Evolutionary conservation across 169 alveolate genomes (phyloP).

Genomic region (Plasmodium vivax): DNA sequence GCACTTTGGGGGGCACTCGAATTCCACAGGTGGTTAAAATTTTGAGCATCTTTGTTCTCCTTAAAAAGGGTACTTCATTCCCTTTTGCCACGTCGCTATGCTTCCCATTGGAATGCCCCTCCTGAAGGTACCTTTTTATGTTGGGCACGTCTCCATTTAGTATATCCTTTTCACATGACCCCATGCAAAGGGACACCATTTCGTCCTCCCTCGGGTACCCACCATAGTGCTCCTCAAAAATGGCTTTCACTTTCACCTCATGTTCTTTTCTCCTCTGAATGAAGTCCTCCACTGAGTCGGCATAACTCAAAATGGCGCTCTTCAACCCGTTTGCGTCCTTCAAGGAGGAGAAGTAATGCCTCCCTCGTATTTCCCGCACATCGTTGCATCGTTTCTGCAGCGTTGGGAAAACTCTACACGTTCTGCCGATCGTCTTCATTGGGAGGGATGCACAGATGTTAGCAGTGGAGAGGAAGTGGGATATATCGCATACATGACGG

Average conservation of each 20-base stretch:
- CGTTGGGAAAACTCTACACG: not conserved
- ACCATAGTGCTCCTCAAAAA: not conserved
- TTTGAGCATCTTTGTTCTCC: constrained; percentile 8
- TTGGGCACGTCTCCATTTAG: not conserved
- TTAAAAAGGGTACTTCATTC: not conserved
- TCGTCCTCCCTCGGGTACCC: not conserved
- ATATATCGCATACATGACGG: not conserved
- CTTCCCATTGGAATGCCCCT: not conserved
- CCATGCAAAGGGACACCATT: not conserved
- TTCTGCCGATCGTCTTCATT: not conserved
- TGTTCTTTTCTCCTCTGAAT: constrained; percentile 21
- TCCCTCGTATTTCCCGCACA: not conserved
- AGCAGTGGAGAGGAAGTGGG: not conserved
- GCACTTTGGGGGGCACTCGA: not conserved
- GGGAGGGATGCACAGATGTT: not conserved
- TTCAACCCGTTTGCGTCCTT: not conserved
- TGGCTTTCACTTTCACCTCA: constrained; percentile 14
- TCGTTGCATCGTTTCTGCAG: not conserved
- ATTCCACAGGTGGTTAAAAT: constrained; percentile 31
- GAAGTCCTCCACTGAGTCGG: not conserved
- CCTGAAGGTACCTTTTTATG: constrained; percentile 3
- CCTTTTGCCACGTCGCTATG: not conserved
- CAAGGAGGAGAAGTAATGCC: not conserved
- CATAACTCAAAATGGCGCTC: constrained; percentile 14
- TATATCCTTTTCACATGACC: not conserved